Evolutionary conservation across 441 rosid species (phyloP).

Genomic region (Macaranga tanarius): DNA sequence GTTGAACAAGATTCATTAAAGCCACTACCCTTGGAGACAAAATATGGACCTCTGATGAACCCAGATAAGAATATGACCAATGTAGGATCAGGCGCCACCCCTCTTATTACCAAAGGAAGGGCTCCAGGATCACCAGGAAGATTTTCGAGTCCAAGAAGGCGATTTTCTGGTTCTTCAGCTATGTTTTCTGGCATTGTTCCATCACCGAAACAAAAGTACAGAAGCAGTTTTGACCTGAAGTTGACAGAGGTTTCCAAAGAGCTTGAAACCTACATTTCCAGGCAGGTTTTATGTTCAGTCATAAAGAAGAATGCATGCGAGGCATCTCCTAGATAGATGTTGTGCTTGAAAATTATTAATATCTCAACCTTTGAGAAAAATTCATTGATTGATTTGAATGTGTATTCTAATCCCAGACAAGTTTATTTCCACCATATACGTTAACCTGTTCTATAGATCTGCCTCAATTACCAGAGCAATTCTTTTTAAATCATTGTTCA

Average conservation of each 20-base stretch:
- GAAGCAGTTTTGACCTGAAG: slow-evolving; percentile 85
- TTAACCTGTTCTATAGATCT: not conserved
- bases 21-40: slow-evolving; percentile 83
- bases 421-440: slow-evolving; percentile 1
- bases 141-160: slow-evolving; percentile 81
- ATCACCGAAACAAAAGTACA: slow-evolving; percentile 76
- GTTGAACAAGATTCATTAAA: slow-evolving; percentile 49
- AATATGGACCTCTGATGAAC: slow-evolving; percentile 60
- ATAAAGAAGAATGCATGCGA: slow-evolving; percentile 68
- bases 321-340: slow-evolving; percentile 59
- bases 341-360: not conserved
- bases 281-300: slow-evolving; percentile 78
- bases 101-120: slow-evolving; percentile 46
- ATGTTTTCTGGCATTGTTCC: slow-evolving; percentile 42
- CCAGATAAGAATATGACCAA: slow-evolving; percentile 37
- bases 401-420: slow-evolving; percentile 20
- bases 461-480: not conserved
- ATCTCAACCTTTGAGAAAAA: slow-evolving; percentile 67
- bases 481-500: too few relatives aligned
- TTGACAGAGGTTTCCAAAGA: slow-evolving; percentile 82
- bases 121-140: slow-evolving; percentile 59
- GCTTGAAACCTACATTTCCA: slow-evolving; percentile 86
- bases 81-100: slow-evolving; percentile 42
- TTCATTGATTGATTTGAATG: slow-evolving; percentile 28
- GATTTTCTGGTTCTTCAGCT: slow-evolving; percentile 68